phyloP scores from a whole-genome alignment of 768 basidiomycete species.

The Psilocybe azurescens region DNA sequence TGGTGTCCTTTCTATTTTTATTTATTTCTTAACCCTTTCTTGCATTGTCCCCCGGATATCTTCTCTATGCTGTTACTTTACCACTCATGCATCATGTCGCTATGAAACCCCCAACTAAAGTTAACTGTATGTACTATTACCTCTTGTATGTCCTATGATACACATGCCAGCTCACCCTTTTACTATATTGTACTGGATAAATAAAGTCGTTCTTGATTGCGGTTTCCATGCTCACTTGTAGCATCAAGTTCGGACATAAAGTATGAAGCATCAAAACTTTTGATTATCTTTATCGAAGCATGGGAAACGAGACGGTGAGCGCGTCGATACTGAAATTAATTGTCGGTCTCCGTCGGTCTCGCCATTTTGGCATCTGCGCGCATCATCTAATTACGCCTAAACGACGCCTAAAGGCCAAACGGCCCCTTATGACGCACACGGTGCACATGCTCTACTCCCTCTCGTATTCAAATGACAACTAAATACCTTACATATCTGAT shows the following conservation, averaged over 20 bases:
- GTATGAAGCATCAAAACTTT: too few species aligned
- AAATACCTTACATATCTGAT: background rate
- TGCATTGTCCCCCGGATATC: background rate
- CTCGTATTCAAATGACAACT: background rate
- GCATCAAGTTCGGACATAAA: background rate
- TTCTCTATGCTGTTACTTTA: background rate
- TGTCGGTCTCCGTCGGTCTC: background rate
- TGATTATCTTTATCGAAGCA: background rate
- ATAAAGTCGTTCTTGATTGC: background rate
- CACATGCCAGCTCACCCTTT: conserved; percentile 1
- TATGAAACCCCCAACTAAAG: conserved; percentile 4
- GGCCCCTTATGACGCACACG: background rate
- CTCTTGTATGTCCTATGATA: conserved; percentile 3
- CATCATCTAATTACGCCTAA: background rate
- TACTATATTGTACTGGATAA: background rate
- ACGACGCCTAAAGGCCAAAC: background rate
- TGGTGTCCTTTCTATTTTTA: background rate
- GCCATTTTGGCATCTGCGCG: background rate
- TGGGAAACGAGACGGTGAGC: background rate
- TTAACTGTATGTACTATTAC: conserved; percentile 11
- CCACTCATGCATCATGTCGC: conserved; percentile 4
- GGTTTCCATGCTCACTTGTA: background rate
- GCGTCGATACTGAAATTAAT: too few species aligned
- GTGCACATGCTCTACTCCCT: background rate
- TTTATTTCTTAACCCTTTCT: conserved; percentile 4